These are phyloP conservation scores for Hymenoscyphus albidus DNA, from an alignment of 2,329 filamentous ascomycete species.

Conservation along the genomic window DNA sequence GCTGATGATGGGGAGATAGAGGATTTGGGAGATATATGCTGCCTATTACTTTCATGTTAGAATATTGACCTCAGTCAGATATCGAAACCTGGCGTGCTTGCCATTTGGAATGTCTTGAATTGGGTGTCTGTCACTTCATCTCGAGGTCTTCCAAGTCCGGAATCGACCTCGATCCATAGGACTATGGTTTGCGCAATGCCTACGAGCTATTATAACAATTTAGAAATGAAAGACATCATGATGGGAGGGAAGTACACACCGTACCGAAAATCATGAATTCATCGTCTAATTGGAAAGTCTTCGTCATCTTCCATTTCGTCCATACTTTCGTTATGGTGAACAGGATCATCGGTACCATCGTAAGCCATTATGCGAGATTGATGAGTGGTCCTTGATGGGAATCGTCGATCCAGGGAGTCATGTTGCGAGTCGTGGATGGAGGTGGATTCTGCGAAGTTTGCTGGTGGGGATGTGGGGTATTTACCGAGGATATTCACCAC, in stretches of 20 bases:
- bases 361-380: conserved; percentile 11
- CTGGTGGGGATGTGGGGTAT: neutral
- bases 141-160: neutral
- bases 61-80: neutral
- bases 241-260: neutral
- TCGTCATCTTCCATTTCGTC: conserved; percentile 5
- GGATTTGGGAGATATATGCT: neutral
- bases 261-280: conserved; percentile 2
- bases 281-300: conserved; percentile 4
- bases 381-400: conserved; percentile 7
- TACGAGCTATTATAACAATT: neutral
- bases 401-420: conserved; percentile 6
- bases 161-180: neutral
- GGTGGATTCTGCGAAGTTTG: neutral
- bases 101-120: neutral
- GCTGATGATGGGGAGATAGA: neutral
- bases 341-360: conserved; percentile 10
- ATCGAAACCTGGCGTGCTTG: neutral
- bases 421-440: neutral
- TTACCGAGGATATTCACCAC: neutral
- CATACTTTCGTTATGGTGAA: conserved; percentile 4
- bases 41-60: neutral
- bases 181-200: neutral
- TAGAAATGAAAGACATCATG: neutral
- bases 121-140: neutral